Conservation (phyloP, 1,284 basidiomycete species). For the Trichosporon faecale region DNA sequence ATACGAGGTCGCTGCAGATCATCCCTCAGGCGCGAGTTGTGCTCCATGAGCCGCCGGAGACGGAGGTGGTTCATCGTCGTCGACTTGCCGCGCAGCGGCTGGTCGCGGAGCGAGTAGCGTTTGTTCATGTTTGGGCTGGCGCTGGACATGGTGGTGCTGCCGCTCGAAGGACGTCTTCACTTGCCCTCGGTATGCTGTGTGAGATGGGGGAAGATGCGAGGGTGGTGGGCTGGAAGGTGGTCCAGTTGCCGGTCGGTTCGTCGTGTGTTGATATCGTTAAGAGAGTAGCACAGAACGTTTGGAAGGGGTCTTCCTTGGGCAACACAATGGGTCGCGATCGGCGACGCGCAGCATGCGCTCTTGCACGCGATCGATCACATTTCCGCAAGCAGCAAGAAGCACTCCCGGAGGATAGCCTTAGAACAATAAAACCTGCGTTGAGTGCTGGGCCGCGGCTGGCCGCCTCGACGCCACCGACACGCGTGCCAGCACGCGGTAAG, state of each 20-base stretch:
- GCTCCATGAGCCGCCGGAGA: constrained; percentile 85
- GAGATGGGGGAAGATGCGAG: background rate
- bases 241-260: background rate
- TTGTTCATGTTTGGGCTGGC: too few species aligned
- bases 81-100: constrained; percentile 23
- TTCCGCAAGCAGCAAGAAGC: background rate
- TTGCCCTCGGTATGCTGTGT: too few species aligned
- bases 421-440: background rate
- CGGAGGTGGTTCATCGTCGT: constrained; percentile 89
- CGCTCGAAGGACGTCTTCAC: too few species aligned
- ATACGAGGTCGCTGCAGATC: constrained; percentile 83
- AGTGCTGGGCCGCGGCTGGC: background rate
- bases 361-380: background rate
- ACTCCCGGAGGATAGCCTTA: background rate
- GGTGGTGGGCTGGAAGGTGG: background rate
- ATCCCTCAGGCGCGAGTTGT: constrained; percentile 85
- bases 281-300: background rate
- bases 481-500: too few species aligned
- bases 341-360: too few species aligned
- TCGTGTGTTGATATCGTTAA: background rate
- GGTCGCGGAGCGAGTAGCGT: background rate
- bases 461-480: too few species aligned
- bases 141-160: background rate
- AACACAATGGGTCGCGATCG: background rate
- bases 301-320: background rate